These are phyloP conservation scores for Tolypocladium amazonense DNA, from an alignment of 2,329 filamentous ascomycete genomes.

Conservation along the genomic window DNA sequence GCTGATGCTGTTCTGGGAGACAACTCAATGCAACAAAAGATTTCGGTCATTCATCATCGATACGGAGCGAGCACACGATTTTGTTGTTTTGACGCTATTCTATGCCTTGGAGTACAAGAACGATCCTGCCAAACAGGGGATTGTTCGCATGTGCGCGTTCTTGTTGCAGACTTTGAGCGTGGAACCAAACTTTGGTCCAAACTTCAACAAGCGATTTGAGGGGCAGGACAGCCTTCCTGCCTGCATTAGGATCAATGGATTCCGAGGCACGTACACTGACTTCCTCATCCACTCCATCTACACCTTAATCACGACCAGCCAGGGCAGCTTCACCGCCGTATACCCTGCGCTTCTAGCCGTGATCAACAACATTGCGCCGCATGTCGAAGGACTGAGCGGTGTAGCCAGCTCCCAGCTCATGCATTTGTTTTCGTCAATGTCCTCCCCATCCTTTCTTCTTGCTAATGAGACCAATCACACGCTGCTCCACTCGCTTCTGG, in stretches of 20 bases:
- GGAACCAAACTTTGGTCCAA: constrained; percentile 80
- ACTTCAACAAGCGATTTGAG: constrained; percentile 80
- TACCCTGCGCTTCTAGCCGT: constrained; percentile 88
- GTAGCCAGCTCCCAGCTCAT: constrained; percentile 72
- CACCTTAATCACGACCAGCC: constrained; percentile 79
- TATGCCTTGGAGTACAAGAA: constrained; percentile 85
- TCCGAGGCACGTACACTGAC: constrained; percentile 85
- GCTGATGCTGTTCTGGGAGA: constrained; percentile 96
- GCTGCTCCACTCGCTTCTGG: constrained; percentile 70
- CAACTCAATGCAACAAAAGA: constrained; percentile 92
- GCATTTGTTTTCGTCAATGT: constrained; percentile 86
- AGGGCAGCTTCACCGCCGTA: constrained; percentile 80
- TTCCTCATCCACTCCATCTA: constrained; percentile 94
- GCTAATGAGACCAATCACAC: constrained; percentile 86
- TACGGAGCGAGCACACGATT: constrained; percentile 86
- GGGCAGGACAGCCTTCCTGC: constrained; percentile 78
- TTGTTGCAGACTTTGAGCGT: constrained; percentile 90
- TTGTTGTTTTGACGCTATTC: constrained; percentile 80
- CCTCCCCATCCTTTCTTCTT: constrained; percentile 80
- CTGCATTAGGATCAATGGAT: constrained; percentile 71
- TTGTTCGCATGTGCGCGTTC: constrained; percentile 97
- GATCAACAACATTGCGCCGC: constrained; percentile 85
- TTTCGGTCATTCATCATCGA: constrained; percentile 97
- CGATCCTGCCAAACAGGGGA: constrained; percentile 78
- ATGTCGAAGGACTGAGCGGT: constrained; percentile 65